Conservation (phyloP, 306 rosid species). For the Castanea sativa region DNA sequence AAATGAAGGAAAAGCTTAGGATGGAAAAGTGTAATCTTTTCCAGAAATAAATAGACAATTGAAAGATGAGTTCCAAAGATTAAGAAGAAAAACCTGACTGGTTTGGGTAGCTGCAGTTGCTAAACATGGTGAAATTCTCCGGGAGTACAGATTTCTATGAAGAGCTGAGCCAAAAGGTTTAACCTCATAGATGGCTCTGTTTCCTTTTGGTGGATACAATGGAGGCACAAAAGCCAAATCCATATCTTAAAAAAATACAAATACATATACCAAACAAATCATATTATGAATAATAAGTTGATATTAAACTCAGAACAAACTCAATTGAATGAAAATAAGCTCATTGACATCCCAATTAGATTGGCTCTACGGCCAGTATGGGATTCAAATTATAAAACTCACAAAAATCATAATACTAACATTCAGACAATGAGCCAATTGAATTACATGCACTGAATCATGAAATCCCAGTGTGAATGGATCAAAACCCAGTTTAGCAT, state of each 20-base stretch:
- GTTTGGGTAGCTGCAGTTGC: conserved; percentile 28
- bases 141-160: conserved; percentile 19
- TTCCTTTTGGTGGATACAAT: conserved; percentile 21
- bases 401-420: background rate
- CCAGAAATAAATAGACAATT: background rate
- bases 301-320: background rate
- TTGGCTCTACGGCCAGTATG: no score
- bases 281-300: background rate
- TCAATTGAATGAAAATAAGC: background rate
- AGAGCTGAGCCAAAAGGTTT: conserved; percentile 19
- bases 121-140: conserved; percentile 19
- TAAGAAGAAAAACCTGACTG: conserved; percentile 34
- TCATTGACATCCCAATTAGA: no score
- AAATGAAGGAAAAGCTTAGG: background rate
- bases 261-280: background rate
- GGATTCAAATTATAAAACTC: background rate
- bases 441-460: background rate
- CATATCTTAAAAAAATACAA: conserved; percentile 26
- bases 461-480: background rate
- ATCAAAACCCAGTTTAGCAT: background rate
- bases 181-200: conserved; percentile 19
- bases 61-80: background rate
- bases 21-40: no score
- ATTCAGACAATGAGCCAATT: background rate
- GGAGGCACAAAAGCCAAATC: conserved; percentile 35